Evolutionary conservation across 192 early-diverging fungal species (phyloP).

Genomic region (Rhizophagus sp.): DNA sequence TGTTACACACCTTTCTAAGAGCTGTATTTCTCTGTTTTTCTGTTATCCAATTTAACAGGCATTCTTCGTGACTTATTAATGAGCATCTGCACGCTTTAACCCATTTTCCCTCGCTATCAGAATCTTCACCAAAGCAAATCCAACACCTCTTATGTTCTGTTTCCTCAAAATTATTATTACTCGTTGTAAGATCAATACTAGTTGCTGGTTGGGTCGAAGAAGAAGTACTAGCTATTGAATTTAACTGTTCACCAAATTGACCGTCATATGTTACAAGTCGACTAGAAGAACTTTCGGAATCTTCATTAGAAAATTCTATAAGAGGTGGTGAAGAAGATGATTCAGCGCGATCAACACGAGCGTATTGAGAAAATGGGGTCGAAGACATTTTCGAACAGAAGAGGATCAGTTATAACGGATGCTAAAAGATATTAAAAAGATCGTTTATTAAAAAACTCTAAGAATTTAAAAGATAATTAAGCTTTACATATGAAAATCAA

Average conservation of each 20-base stretch:
- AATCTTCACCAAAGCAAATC: constrained; percentile 76
- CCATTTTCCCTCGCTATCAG: constrained; percentile 62
- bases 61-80: constrained; percentile 76
- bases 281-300: not conserved
- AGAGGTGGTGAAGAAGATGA: not conserved
- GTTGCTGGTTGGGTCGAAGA: not conserved
- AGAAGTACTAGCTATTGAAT: not conserved
- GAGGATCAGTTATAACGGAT: not conserved
- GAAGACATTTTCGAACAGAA: constrained; percentile 1
- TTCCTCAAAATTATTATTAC: constrained; percentile 1
- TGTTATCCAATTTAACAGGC: constrained; percentile 72
- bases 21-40: constrained; percentile 62
- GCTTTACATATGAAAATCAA: not conserved
- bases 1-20: constrained; percentile 42
- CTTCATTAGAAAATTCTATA: not conserved
- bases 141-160: constrained; percentile 56
- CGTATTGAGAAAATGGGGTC: not conserved
- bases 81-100: constrained; percentile 73
- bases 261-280: not conserved
- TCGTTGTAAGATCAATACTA: not conserved
- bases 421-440: not conserved
- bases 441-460: not conserved
- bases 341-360: constrained; percentile 6
- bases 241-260: not conserved
- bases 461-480: not conserved